Base-by-base conservation (phyloP, 2,329 filamentous ascomycete species). In the Ascochyta lentis region DNA sequence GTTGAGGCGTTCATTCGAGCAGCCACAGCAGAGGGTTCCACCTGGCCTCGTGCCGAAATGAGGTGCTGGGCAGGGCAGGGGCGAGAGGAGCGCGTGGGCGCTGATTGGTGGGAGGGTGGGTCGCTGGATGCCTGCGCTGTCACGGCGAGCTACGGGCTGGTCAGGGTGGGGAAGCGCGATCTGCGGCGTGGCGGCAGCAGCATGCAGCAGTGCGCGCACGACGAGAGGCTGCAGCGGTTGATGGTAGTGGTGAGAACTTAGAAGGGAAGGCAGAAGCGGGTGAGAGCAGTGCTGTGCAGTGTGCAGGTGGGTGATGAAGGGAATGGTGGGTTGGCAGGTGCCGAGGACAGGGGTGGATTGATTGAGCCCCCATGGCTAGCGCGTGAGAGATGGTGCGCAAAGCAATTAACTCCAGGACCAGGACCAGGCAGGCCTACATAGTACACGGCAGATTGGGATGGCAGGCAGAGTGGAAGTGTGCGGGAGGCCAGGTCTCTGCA, bases 1-100 rank as follows among this genome's bases (percentile, higher is more conserved):
- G 45, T 45, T 56, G 46, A 46, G 53, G 47, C 47, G 53, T 46
- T 56, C 35, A 50, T 46, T 52, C 44, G 44, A 50, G 49, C 47
- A 52, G 48, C 48, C 48, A 52, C 42, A 49, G 40, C 46, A 45
- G 40, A 33, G 15, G 48, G 54, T 43, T 52, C 54, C 54, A 57
- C 54, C 48, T 57, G 45, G 31, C 29, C 29, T 44, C 41, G 15
- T 45, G 29, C 54, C 49, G 49, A 52, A 52, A 52, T 56, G 54
- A 57, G 13, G 49, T 31, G 45, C 52, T 46, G 35, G 52, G 46
- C 45, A 41, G 29, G 23, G 44, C 48, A 52, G 49, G 49, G 48
- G 43, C 44, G 39, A 29, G 33, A 13, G 42, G 26, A n/a, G 40
- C 40, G 38, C 24, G 29, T 24, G 49, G 26, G 44, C 31, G 54